These are phyloP conservation scores for Toxicodendron radicans DNA, from an alignment of 345 rosid species.

Conservation along the genomic window DNA sequence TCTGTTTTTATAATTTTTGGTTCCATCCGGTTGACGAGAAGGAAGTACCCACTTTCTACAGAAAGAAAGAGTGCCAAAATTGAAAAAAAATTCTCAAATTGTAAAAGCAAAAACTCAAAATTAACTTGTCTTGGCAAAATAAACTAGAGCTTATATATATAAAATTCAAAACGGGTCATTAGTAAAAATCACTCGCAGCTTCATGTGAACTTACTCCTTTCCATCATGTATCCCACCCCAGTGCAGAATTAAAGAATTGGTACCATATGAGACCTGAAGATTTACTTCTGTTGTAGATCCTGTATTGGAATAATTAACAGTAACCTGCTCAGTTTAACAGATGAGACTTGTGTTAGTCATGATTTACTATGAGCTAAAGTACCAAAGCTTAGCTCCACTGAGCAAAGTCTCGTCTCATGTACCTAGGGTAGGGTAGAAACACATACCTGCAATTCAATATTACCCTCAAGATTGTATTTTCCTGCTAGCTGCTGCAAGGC, in stretches of 20 bases:
- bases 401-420: conserved; percentile 14
- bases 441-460: conserved; percentile 77
- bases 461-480: conserved; percentile 78
- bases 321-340: conserved; percentile 55
- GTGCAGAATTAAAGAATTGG: conserved; percentile 78
- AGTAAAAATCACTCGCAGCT: conserved; percentile 13
- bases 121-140: background rate
- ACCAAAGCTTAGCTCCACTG: conserved; percentile 5
- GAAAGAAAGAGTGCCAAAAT: conserved; percentile 14
- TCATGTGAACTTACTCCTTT: conserved; percentile 57
- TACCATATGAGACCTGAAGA: conserved; percentile 55
- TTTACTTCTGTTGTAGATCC: conserved; percentile 46
- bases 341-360: conserved; percentile 16
- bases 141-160: background rate
- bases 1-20: conserved; percentile 76
- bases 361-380: conserved; percentile 13
- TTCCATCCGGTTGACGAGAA: conserved; percentile 72
- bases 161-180: background rate
- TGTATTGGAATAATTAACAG: conserved; percentile 42
- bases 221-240: conserved; percentile 82
- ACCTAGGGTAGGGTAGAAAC: conserved; percentile 1
- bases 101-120: background rate
- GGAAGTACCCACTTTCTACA: conserved; percentile 92
- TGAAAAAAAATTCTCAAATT: background rate
- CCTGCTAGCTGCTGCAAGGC: conserved; percentile 54